A percentile compares a stretch with the other conserved stretches of the same genome.
These are phyloP conservation scores for Wallacemonas sp. DNA, from an alignment of 208 protist species.

Conservation along the genomic window DNA sequence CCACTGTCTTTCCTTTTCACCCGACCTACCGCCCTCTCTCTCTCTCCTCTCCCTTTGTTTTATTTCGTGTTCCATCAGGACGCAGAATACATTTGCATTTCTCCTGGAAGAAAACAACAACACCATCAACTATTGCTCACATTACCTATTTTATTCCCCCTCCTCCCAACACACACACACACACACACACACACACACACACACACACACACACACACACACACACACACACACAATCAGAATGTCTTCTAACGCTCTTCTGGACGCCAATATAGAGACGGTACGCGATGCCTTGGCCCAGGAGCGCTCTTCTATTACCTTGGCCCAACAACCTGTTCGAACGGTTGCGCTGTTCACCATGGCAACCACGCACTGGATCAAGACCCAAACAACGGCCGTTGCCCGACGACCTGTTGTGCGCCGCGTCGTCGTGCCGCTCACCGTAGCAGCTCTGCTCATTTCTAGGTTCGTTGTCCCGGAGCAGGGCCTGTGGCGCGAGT, in stretches of 20 bases:
- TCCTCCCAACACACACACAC: no score
- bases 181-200: neutral
- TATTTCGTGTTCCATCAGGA: no score
- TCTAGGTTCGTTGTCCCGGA: constrained; percentile 49
- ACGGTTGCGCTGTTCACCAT: constrained; percentile 38
- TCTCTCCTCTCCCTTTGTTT: no score
- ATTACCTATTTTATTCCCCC: no score
- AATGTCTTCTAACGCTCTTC: neutral
- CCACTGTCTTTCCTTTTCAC: no score
- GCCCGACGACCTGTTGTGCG: constrained; percentile 34
- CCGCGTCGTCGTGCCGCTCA: constrained; percentile 40
- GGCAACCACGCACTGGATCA: constrained; percentile 25
- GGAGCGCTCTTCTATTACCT: constrained; percentile 43
- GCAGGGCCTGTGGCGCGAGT: constrained; percentile 72
- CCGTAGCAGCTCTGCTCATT: constrained; percentile 31
- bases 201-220: neutral
- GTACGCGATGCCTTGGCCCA: constrained; percentile 34
- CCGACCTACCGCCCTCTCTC: no score
- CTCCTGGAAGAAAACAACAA: no score
- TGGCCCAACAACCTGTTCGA: constrained; percentile 42
- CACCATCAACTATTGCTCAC: no score
- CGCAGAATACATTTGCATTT: no score
- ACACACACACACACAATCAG: neutral
- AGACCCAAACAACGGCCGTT: constrained; percentile 19
- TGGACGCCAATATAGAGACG: constrained; percentile 27